Evolutionary conservation across 2,329 filamentous ascomycete genomes (phyloP), one percentile per base, ranked within the genome.

Genomic region (Trichophyton mentagrophytes): DNA sequence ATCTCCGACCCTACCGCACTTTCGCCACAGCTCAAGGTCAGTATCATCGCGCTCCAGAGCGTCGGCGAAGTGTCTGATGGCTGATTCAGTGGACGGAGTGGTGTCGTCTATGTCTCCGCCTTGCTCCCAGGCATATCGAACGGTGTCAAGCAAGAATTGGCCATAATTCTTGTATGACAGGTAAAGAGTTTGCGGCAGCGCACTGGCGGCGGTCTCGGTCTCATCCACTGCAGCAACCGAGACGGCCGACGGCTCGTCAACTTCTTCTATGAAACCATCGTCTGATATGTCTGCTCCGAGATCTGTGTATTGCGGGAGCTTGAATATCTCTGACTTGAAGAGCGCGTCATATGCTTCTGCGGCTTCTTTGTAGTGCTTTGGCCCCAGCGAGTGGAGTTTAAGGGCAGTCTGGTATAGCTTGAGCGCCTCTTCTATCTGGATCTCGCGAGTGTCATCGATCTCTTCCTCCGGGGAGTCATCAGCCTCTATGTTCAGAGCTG

Each of bases 101-200:
- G 67, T 64, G 13, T 62, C 60, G 5, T 64, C 59, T 51, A 55
- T 44, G 4, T 68, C 66, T 17, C 68, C 38, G 0, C 63, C 63
- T 44, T 65, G 22, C n/a, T 40, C 44, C 22, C 80, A 65, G 49
- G 74, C 79, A 72, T 82, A 76, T 66, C 79, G 85, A 66, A 87
- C 82, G 61, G 76, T 78, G 70, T 99, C 92, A n/a, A 99, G 78
- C 61, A 87, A 78, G 69, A 95, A 96, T 69, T 97, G 89, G 47
- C 90, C 93, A 74, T 92, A 86, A 67, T 97, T 99, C 73, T 97
- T 99, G 78, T 95, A 90, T 1, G 92, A 88, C 6, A 99, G 81
- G 69, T 96, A 96, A 20, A 97, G 80, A 9, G 95, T 90, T 69
- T 96, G 91, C 0, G 89, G 86, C 8, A 97, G 77, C 57, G 87